Percentiles rank a stretch among this genome's conserved stretches.
These are phyloP conservation scores for Acidiella bohemica DNA, from an alignment of 495 filamentous ascomycete genomes.

Conservation along the genomic window DNA sequence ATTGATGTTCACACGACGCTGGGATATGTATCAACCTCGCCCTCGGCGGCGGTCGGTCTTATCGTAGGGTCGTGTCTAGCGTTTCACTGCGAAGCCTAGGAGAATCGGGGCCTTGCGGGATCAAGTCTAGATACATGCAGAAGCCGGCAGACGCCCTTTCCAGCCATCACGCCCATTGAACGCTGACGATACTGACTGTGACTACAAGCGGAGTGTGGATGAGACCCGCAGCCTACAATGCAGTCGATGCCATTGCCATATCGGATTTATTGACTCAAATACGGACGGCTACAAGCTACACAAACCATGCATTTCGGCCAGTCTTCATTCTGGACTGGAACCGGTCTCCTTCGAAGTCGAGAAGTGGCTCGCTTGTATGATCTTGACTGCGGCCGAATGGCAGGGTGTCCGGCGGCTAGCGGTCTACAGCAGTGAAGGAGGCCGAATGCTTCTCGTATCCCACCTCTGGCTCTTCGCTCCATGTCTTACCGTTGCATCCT, in stretches of 20 bases:
- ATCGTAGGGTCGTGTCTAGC: conserved; percentile 7
- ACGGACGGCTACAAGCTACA: conserved; percentile 17
- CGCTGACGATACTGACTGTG: neutral
- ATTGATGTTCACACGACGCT: neutral
- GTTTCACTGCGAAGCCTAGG: conserved; percentile 16
- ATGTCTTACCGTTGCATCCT: conserved; percentile 26
- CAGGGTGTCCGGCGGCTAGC: conserved; percentile 24
- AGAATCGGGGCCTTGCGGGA: conserved; percentile 13
- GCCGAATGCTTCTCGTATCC: neutral
- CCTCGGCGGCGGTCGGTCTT: conserved; percentile 11
- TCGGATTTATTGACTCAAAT: conserved; percentile 8
- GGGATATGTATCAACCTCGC: conserved; percentile 12
- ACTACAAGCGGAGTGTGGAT: neutral
- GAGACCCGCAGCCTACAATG: neutral
- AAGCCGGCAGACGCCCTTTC: neutral
- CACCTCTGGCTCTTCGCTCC: conserved; percentile 29
- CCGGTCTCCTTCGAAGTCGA: conserved; percentile 14
- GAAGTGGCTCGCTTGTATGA: conserved; percentile 27
- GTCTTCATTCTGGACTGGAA: neutral
- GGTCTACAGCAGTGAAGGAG: conserved; percentile 7
- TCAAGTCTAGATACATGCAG: conserved; percentile 17
- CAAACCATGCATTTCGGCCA: conserved; percentile 18
- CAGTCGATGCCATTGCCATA: neutral
- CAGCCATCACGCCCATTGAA: neutral
- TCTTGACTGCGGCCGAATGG: conserved; percentile 24